These are phyloP conservation scores for Apiospora saccharicola DNA, from an alignment of 2,329 filamentous ascomycete genomes.

Conservation along the genomic window DNA sequence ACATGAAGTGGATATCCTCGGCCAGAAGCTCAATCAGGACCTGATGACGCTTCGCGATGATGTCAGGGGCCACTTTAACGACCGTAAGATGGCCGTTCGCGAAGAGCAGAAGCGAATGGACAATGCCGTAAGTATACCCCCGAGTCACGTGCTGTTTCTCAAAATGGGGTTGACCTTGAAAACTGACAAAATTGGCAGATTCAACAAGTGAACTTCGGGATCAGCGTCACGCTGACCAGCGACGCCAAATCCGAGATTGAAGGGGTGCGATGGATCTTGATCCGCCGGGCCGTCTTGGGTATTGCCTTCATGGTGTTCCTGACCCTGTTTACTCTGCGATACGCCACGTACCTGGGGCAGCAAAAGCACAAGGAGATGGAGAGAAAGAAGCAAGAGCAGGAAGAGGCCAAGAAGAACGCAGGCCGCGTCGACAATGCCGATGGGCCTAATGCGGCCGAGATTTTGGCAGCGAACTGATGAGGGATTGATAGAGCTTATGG, in stretches of 20 bases:
- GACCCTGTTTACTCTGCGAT: constrained; percentile 66
- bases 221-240: constrained; percentile 87
- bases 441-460: constrained; percentile 62
- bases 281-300: constrained; percentile 68
- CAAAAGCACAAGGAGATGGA: constrained; percentile 57
- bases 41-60: constrained; percentile 83
- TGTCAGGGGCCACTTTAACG: constrained; percentile 95
- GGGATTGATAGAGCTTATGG: constrained; percentile 21
- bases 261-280: constrained; percentile 85
- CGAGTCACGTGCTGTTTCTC: not conserved
- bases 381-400: constrained; percentile 51
- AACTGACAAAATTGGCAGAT: constrained; percentile 58
- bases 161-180: no score
- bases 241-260: constrained; percentile 94
- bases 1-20: constrained; percentile 93
- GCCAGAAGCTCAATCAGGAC: constrained; percentile 86
- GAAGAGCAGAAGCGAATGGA: constrained; percentile 89
- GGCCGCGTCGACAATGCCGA: constrained; percentile 55
- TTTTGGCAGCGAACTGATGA: constrained; percentile 61
- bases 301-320: constrained; percentile 71
- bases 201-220: constrained; percentile 95
- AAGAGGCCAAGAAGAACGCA: constrained; percentile 51
- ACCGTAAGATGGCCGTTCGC: constrained; percentile 89
- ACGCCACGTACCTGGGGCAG: constrained; percentile 63
- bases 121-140: constrained; percentile 66